Base-by-base conservation (phyloP, 441 rosid species). In the Gossypium lobatum region DNA sequence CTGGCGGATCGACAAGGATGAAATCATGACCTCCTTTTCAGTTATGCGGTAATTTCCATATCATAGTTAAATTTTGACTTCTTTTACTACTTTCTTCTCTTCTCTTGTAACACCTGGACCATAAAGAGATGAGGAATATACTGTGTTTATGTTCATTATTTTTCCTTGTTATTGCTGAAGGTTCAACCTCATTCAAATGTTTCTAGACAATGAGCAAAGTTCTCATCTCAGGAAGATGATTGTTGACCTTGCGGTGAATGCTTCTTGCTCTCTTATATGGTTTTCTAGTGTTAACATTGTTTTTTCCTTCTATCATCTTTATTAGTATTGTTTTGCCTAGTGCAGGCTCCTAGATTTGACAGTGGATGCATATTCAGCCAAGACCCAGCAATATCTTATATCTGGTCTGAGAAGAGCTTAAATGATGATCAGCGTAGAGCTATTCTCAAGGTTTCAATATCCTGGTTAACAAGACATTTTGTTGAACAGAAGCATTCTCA, bases 341-440 rank as follows among this genome's bases (percentile, higher is more conserved):
- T 77, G 54, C 72, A 96, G 99, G 88, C 96, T 79, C 99, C 99
- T 68, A 86, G 96, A 84, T 96, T 96, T 81, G 99, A 96, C 67
- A 84, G 86, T 80, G 97, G 98, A 61, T 88, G 91, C 77, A 79
- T 91, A 82, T 87, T 84, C 79, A 96, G 98, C 86, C 99, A 96
- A 83, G 98, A 96, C 84, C 98, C 99, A 73, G 97, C 98, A 48
- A 78, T 96, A 81, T 93, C 99, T 50, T 96, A 96, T 79, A 82
- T 96, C 71, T 87, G 96, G 97, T 90, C 99, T 18, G 94, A 88
- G 81, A 85, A 85, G 80, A 87, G 86, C 84, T 83, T 96, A 77
- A 96, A 96, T 82, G 86, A 87, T 76, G 97, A 96, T 85, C 99
- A 96, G 85, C 98, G 97, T 52, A 93, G 96, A 78, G 95, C 98